phyloP scores from a whole-genome alignment of 1,284 basidiomycete species.

The Ustilago nuda region DNA sequence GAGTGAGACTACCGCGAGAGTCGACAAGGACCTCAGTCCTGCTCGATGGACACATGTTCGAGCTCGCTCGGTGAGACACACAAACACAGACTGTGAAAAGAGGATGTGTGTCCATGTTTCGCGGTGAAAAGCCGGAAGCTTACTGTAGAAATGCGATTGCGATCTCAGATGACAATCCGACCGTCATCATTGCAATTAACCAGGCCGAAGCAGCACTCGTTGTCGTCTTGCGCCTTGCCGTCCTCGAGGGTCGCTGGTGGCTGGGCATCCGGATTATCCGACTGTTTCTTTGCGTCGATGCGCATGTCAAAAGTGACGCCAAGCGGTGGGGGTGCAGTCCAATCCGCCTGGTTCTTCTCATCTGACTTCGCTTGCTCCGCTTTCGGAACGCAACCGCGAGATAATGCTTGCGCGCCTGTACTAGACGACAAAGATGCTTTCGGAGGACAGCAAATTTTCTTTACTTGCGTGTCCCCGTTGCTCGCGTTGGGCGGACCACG shows the following conservation, averaged over 20 bases:
- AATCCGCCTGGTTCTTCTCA: conserved; percentile 8
- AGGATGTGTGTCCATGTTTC: too few species aligned
- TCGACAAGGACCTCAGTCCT: too few species aligned
- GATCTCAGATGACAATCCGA: conserved; percentile 31
- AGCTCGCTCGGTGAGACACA: too few species aligned
- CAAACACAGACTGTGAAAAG: background rate
- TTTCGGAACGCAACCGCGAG: background rate
- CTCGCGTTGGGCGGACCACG: background rate
- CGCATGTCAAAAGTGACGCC: conserved; percentile 30
- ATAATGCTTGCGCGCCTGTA: background rate
- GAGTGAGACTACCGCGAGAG: too few species aligned
- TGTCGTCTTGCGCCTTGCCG: conserved; percentile 1
- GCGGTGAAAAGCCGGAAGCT: too few species aligned
- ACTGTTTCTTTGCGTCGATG: background rate
- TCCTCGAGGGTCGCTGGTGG: too few species aligned
- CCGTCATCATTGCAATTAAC: conserved; percentile 43
- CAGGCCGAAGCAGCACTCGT: conserved; percentile 50
- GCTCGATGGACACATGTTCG: too few species aligned
- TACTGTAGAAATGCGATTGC: background rate
- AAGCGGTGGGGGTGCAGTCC: background rate
- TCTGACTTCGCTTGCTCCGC: background rate
- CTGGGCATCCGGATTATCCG: too few species aligned
- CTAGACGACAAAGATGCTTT: background rate
- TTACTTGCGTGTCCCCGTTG: background rate
- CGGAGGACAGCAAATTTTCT: background rate